These are phyloP conservation scores for Podaxis sp. DNA, from an alignment of 768 basidiomycete species.

Conservation along the genomic window DNA sequence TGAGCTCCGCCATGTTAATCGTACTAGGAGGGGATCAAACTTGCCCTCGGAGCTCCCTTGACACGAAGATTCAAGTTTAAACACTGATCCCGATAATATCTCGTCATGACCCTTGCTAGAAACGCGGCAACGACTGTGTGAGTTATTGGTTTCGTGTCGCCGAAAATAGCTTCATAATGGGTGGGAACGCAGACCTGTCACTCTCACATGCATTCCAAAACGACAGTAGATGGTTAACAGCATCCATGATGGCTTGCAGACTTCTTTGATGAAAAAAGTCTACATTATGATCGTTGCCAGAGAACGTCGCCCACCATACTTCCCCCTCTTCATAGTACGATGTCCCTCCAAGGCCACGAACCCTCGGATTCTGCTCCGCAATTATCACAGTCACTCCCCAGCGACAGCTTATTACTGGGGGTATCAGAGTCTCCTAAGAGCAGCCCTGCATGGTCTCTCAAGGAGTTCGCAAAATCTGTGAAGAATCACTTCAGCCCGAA, in stretches of 20 bases:
- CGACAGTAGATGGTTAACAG: neutral
- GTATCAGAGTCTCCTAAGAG: neutral
- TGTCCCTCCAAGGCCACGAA: neutral
- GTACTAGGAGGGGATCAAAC: no score
- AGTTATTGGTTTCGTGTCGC: no score
- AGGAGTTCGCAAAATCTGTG: neutral
- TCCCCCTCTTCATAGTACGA: neutral
- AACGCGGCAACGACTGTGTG: no score
- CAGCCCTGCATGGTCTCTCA: neutral
- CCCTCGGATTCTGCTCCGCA: neutral
- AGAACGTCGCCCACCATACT: neutral
- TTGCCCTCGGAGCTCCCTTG: no score
- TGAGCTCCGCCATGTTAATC: no score
- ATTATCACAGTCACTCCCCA: neutral
- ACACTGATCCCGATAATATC: no score
- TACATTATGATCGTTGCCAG: neutral
- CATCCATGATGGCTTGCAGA: neutral
- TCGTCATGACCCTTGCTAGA: no score
- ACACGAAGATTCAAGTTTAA: no score
- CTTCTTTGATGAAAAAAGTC: neutral
- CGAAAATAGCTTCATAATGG: no score
- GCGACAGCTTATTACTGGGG: neutral
- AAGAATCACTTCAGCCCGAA: neutral
- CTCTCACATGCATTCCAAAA: no score
- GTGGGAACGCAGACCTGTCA: no score